These are phyloP conservation scores for Vigna hirtella DNA, from an alignment of 306 rosid species.

Conservation along the genomic window DNA sequence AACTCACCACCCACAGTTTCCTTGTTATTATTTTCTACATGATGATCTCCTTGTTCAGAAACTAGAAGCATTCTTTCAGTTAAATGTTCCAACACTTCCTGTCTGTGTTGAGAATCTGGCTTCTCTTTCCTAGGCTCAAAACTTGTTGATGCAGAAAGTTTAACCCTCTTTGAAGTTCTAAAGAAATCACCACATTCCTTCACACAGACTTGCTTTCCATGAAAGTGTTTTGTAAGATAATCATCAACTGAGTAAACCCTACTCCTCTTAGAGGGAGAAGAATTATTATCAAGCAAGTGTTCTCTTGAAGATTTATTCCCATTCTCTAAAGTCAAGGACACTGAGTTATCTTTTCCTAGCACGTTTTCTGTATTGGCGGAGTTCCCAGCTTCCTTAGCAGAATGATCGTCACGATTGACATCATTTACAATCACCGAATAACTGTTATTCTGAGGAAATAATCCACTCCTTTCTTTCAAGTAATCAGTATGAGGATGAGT, in stretches of 20 bases:
- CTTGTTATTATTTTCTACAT: conserved; percentile 34
- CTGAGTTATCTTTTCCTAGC: conserved; percentile 46
- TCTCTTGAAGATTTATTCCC: conserved; percentile 38
- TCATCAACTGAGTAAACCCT: conserved; percentile 39
- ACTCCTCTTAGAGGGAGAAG: conserved; percentile 55
- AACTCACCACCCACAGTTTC: conserved; percentile 40
- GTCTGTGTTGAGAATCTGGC: conserved; percentile 41
- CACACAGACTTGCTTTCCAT: conserved; percentile 22
- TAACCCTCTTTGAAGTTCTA: conserved; percentile 53
- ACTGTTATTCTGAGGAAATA: conserved; percentile 42
- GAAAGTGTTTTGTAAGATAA: conserved; percentile 30
- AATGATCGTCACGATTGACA: conserved; percentile 36
- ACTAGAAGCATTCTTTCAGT: conserved; percentile 35
- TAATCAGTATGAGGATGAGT: conserved; percentile 60
- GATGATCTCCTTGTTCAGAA: conserved; percentile 42
- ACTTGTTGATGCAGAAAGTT: conserved; percentile 42
- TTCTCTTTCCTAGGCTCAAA: conserved; percentile 44
- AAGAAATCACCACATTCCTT: conserved; percentile 44
- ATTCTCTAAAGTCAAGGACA: conserved; percentile 40
- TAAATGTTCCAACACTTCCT: conserved; percentile 45
- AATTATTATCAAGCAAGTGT: conserved; percentile 28
- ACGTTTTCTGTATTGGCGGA: conserved; percentile 41
- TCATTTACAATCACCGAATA: conserved; percentile 33
- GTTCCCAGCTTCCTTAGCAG: conserved; percentile 38
- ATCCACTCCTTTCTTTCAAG: conserved; percentile 64